Evolutionary conservation across 2,329 filamentous ascomycete species (phyloP), one percentile per base, ranked within the genome.

Genomic region (Colletotrichum kahawae): DNA sequence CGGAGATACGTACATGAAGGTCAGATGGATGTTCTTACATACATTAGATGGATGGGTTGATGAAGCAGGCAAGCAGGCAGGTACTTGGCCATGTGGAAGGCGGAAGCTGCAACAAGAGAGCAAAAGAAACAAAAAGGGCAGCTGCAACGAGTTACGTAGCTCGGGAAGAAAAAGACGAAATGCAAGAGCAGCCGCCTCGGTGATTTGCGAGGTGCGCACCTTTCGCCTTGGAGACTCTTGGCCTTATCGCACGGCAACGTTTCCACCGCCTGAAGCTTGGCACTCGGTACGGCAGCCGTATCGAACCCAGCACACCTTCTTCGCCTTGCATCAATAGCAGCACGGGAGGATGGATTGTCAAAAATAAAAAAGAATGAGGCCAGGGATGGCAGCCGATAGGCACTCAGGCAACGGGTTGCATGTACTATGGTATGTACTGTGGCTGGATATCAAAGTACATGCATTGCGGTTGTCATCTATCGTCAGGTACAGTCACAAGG

Each of bases 251-350:
- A 54, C 54, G 60, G 72, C 72, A 67, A 66, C 10, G 68, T 71
- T 71, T 29, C 68, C 72, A 57, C 67, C 67, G 67, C 57, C n/a
- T n/a, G 16, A 27, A 70, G 56, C 67, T 63, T 70, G 67, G 67
- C 67, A 29, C n/a, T 70, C 57, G 57, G 67, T 63, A 70, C 57
- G 36, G 34, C 56, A 60, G 31, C 54, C 66, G 66, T 51, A 16
- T 48, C 66, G 54, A 56, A 62, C 21, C 18, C 57, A 43, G 18
- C 34, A 29, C 14, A 24, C 36, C 56, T 56, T 57, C 24, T 57
- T 51, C 48, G 48, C 48, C 34, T 48, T 65, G 71, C 48, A 60
- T 27, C 21, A 27, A 43, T 27, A 43, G 60, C 34, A 48, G 62
- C 27, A 31, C 34, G 27, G 60, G 43, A 16, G 21, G 33, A 65